phyloP scores from a whole-genome alignment of 345 rosid species.

The Citrus reticulata region DNA sequence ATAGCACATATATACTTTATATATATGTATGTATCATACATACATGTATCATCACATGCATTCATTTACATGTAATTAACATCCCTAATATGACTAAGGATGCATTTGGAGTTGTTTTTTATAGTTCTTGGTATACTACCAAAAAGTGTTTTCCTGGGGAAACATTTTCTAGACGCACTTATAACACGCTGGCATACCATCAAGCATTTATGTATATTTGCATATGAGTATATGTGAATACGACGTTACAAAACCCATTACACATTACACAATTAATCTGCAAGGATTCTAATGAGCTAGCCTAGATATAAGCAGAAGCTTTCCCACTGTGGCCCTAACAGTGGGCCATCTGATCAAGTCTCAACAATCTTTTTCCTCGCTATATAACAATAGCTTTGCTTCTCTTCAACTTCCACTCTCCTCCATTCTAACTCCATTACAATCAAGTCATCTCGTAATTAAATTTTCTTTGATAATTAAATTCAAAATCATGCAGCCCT shows the following conservation, averaged over 20 bases:
- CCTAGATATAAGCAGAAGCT: conserved; percentile 1
- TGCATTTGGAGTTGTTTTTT: background rate
- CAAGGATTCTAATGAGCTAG: conserved; percentile 24
- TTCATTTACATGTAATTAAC: too few species aligned
- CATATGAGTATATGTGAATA: conserved; percentile 1
- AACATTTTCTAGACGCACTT: too few species aligned
- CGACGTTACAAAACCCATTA: background rate
- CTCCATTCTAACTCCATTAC: conserved; percentile 20
- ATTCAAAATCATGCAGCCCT: conserved; percentile 49
- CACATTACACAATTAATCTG: conserved; percentile 27
- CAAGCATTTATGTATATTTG: background rate
- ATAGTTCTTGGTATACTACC: background rate
- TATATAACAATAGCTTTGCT: conserved; percentile 37
- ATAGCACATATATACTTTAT: conserved; percentile 12
- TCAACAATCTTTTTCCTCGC: conserved; percentile 32
- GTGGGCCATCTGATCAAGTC: conserved; percentile 26
- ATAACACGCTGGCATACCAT: too few species aligned
- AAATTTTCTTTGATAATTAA: background rate
- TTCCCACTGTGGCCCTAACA: conserved; percentile 20
- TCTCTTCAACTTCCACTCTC: conserved; percentile 27
- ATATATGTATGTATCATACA: conserved; percentile 1
- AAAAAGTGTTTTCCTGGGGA: too few species aligned
- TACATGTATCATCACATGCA: background rate
- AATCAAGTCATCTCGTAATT: background rate
- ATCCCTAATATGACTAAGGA: background rate